Evolutionary conservation across 2,329 filamentous ascomycete genomes (phyloP).

Genomic region (Fusarium penzigii): DNA sequence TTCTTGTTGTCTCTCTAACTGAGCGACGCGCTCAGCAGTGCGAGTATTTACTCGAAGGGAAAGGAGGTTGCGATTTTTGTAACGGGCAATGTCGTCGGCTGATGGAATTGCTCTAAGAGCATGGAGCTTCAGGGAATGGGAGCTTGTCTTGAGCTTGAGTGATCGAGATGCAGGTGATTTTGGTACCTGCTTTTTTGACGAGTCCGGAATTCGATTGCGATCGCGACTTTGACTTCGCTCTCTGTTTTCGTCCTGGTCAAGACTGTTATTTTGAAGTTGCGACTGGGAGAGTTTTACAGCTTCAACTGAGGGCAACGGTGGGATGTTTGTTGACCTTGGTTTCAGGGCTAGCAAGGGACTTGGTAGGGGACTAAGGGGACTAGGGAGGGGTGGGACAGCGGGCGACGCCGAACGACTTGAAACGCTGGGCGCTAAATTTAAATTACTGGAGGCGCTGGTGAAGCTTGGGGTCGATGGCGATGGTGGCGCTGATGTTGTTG

Average conservation of each 20-base stretch:
- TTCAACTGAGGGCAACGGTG: slow-evolving; percentile 16
- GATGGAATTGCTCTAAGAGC: slow-evolving; percentile 18
- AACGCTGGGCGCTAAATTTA: slow-evolving; percentile 18
- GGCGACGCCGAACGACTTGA: slow-evolving; percentile 21
- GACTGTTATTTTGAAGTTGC: slow-evolving; percentile 12
- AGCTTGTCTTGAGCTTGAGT: slow-evolving; percentile 1
- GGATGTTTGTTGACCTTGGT: slow-evolving; percentile 32
- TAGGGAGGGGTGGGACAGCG: slow-evolving; percentile 24
- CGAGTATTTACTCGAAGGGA: slow-evolving; percentile 23
- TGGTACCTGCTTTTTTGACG: slow-evolving; percentile 4
- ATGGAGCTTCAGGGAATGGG: slow-evolving; percentile 12
- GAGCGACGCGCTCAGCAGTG: slow-evolving; percentile 18
- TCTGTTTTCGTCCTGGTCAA: slow-evolving; percentile 12
- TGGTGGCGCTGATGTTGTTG: slow-evolving; percentile 12
- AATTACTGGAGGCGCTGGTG: slow-evolving; percentile 13
- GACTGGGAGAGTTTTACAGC: slow-evolving; percentile 13
- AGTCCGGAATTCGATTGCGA: slow-evolving; percentile 9
- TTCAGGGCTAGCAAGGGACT: slow-evolving; percentile 29
- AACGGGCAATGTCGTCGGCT: slow-evolving; percentile 23
- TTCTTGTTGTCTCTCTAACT: slow-evolving; percentile 21
- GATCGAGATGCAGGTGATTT: slow-evolving; percentile 7
- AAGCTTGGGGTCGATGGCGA: slow-evolving; percentile 19
- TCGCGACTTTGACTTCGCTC: slow-evolving; percentile 14
- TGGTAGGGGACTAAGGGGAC: slow-evolving; percentile 11
- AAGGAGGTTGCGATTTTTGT: slow-evolving; percentile 24